Evolutionary conservation across 2,329 filamentous ascomycete genomes (phyloP), one percentile per base, ranked within the genome.

Genomic region (Herpotrichia juniperi): DNA sequence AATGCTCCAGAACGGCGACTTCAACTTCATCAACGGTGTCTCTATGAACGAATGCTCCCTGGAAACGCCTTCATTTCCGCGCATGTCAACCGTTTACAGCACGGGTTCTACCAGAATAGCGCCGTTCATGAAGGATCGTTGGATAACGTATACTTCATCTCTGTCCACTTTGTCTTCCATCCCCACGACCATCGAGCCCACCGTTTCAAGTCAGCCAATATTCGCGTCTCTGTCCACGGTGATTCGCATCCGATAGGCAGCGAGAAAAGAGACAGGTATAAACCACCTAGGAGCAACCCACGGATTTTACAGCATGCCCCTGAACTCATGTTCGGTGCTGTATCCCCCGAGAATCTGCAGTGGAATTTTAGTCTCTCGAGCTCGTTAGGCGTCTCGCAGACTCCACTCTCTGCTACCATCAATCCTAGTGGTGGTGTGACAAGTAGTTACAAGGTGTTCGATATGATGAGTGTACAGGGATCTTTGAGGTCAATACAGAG

Each of bases 401-500:
- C 73, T 1, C 78, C 78, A 1, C 57, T 78, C 6, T 72, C 67
- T 35, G 77, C 77, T 17, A 75, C 69, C 19, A 11, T 80, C 1
- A 75, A 72, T 7, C 78, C 78, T 2, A 71, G 72, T 2, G 76
- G 75, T 10, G 75, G 72, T 4, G 50, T 76, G 17, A 75, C 70
- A 21, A 66, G 71, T 4, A 72, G 69, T 16, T 80, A 79, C 60
- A 75, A 74, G 34, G 64, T 78, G 21, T 79, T 76, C 51, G 76
- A 79, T 51, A 80, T 80, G 78, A 79, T 80, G 75, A 73, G 75
- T 44, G 78, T 80, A 22, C 78, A 80, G 58, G 78, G 78, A 9
- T 80, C 78, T 0, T 67, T 75, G 9, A 74, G 78, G 11, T 76
- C 76, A 1, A 52, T 74, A 25, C 70, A 68, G 35, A 76, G 69